A percentile compares a stretch with the other conserved stretches of the same genome.
These are phyloP conservation scores for Ustilago cynodontis DNA, from an alignment of 1,284 basidiomycete species.

Conservation along the genomic window DNA sequence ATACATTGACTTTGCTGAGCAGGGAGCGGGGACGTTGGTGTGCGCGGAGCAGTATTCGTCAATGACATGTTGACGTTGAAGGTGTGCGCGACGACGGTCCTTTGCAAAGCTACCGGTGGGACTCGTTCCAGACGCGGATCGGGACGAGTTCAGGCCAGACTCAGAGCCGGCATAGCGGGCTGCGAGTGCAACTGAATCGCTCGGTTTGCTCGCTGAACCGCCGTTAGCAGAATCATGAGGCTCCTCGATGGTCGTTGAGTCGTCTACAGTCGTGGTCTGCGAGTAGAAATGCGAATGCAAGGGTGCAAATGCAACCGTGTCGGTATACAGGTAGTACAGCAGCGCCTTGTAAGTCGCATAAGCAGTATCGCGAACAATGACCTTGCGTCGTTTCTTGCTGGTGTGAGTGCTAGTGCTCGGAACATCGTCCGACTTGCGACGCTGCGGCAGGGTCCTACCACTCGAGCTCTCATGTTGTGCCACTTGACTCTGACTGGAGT, in stretches of 20 bases:
- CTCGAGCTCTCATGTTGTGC: background rate
- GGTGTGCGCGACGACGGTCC: conserved; percentile 35
- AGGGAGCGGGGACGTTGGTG: conserved; percentile 78
- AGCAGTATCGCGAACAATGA: conserved; percentile 79
- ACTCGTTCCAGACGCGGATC: background rate
- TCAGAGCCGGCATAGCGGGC: conserved; percentile 16
- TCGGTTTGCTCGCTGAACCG: conserved; percentile 3
- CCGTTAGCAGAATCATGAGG: background rate
- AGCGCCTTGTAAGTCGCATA: conserved; percentile 85
- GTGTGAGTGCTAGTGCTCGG: conserved; percentile 1
- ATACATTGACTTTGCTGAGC: conserved; percentile 88
- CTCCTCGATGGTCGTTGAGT: conserved; percentile 15
- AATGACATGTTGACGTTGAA: conserved; percentile 47
- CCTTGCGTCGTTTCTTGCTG: conserved; percentile 46
- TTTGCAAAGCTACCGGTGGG: conserved; percentile 23
- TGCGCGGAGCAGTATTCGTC: conserved; percentile 65
- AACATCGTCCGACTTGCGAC: conserved; percentile 20
- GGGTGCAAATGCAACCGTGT: conserved; percentile 84
- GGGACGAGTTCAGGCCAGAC: background rate
- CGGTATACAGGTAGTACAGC: conserved; percentile 88
- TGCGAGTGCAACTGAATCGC: background rate
- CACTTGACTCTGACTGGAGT: background rate
- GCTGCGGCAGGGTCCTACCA: conserved; percentile 11
- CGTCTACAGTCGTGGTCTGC: conserved; percentile 8
- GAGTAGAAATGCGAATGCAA: conserved; percentile 76